phyloP scores from a whole-genome alignment of 176 grass and related monocot species.

The Carex cristatella region DNA sequence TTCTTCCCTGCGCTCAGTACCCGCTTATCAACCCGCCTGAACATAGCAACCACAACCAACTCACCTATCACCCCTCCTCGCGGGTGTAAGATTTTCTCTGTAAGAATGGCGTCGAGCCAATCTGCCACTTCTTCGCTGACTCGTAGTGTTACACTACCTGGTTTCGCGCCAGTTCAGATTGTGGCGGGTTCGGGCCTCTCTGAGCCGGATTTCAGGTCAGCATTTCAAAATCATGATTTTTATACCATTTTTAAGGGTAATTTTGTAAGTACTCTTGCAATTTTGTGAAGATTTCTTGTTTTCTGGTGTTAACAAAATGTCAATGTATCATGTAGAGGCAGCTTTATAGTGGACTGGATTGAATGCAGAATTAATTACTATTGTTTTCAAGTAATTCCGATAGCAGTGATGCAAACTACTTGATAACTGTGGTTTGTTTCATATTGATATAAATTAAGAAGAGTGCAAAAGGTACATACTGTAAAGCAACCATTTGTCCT shows the following conservation, averaged over 20 bases:
- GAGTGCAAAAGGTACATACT: not conserved
- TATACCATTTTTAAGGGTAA: not conserved
- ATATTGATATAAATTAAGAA: not conserved
- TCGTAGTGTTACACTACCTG: slow-evolving; percentile 35
- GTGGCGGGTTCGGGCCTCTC: slow-evolving; percentile 51
- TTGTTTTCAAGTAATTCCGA: not conserved
- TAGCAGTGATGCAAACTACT: not conserved
- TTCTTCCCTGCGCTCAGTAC: not conserved
- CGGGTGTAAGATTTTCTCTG: not conserved
- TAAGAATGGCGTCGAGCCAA: slow-evolving; percentile 51
- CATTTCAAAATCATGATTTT: not conserved
- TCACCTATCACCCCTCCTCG: not conserved
- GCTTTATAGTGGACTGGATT: not conserved
- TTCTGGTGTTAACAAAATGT: not conserved
- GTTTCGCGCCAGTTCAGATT: slow-evolving; percentile 39
- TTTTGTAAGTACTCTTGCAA: not conserved
- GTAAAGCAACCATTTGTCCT: not conserved
- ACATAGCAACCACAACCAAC: not conserved
- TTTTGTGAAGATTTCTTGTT: not conserved
- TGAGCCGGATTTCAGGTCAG: slow-evolving; percentile 61
- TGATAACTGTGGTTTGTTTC: not conserved
- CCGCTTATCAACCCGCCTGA: not conserved
- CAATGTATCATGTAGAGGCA: not conserved
- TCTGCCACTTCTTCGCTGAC: slow-evolving; percentile 1
- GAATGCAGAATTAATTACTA: not conserved